phyloP scores from a whole-genome alignment of 352 stramenopile species.

The Phytophthora crassamura region DNA sequence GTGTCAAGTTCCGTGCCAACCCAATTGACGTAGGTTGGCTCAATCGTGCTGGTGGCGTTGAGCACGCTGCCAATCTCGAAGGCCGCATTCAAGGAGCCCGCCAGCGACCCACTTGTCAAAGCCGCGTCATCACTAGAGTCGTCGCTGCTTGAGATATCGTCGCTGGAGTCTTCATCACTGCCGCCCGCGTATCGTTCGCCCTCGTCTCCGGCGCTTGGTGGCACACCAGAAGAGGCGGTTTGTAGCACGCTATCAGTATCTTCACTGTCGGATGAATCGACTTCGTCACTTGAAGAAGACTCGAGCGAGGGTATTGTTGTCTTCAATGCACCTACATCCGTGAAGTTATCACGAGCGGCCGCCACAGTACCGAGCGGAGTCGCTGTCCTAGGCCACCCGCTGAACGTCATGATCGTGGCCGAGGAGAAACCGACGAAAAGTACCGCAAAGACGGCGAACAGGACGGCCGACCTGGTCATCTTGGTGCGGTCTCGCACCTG shows the following conservation, averaged over 20 bases:
- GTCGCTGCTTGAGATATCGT: background rate
- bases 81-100: background rate
- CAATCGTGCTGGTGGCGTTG: constrained; percentile 19
- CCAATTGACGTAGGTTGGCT: constrained; percentile 27
- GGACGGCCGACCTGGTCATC: constrained; percentile 15
- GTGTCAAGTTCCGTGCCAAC: constrained; percentile 12
- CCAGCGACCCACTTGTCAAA: background rate
- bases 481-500: constrained; percentile 11
- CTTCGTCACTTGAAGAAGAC: background rate
- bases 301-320: background rate
- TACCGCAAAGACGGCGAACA: constrained; percentile 15
- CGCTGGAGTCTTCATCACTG: background rate
- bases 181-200: background rate
- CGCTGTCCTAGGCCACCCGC: constrained; percentile 3
- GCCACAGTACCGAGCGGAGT: constrained; percentile 14
- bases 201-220: background rate
- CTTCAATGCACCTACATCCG: constrained; percentile 6
- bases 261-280: constrained; percentile 19
- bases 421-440: constrained; percentile 15
- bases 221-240: background rate
- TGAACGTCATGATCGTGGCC: constrained; percentile 17
- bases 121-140: background rate
- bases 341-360: constrained; percentile 6
- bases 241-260: constrained; percentile 8
- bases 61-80: constrained; percentile 2